Percentiles rank a stretch among this genome's conserved stretches.
phyloP scores from a whole-genome alignment of 2,329 filamentous ascomycete genomes.

The Phialophora tarda region DNA sequence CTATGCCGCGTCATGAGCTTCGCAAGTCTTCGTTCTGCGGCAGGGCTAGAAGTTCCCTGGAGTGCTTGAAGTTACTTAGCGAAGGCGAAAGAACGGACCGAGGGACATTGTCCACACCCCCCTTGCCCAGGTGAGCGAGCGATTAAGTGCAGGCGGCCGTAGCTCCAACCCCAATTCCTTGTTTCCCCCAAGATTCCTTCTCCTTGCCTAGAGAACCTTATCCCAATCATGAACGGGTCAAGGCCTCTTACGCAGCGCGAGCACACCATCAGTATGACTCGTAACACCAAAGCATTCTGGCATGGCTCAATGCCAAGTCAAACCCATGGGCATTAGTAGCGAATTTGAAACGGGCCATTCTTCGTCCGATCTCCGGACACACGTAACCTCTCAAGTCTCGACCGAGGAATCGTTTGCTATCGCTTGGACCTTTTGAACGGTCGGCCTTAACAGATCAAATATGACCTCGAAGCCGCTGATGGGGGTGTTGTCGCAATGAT shows the following conservation, averaged over 20 bases:
- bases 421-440: conserved; percentile 9
- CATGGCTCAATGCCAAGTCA: conserved; percentile 13
- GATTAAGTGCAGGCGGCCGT: background rate
- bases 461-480: background rate
- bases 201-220: background rate
- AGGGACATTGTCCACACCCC: background rate
- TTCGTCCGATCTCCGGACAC: conserved; percentile 18
- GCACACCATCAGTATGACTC: conserved; percentile 8
- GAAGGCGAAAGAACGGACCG: background rate
- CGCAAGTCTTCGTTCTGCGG: background rate
- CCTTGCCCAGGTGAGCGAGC: background rate
- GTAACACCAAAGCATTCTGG: conserved; percentile 7
- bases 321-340: conserved; percentile 8
- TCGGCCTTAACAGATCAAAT: conserved; percentile 16
- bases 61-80: background rate
- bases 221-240: background rate
- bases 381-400: conserved; percentile 7
- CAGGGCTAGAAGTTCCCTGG: background rate
- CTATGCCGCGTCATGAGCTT: background rate
- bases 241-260: background rate
- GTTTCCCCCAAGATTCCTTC: background rate
- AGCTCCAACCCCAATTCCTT: background rate
- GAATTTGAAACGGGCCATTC: conserved; percentile 22
- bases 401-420: conserved; percentile 6
- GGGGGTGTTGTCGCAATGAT: conserved; percentile 8